Conservation (phyloP, 495 filamentous ascomycete genomes). For the Trichocladium antarcticum region DNA sequence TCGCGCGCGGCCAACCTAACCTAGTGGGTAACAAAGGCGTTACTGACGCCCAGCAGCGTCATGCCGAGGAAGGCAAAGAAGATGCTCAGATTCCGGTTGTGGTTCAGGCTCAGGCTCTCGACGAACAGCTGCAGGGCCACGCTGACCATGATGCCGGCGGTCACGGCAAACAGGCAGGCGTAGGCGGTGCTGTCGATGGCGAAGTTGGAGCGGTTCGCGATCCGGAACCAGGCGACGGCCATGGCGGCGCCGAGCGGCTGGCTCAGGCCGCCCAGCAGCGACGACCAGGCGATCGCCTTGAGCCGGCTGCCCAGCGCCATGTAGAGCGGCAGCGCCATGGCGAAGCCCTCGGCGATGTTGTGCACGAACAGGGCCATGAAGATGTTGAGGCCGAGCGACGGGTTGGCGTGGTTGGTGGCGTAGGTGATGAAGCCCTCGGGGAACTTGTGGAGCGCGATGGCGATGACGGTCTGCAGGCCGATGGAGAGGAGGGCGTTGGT, state of each 20-base stretch:
- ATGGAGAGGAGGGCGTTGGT: constrained; percentile 89
- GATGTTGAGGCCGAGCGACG: constrained; percentile 72
- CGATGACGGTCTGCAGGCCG: constrained; percentile 83
- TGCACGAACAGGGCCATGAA: constrained; percentile 95
- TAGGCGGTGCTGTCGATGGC: constrained; percentile 61
- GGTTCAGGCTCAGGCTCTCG: constrained; percentile 71
- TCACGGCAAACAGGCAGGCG: constrained; percentile 78
- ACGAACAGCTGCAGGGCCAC: constrained; percentile 84
- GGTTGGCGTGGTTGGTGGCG: constrained; percentile 92
- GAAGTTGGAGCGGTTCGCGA: constrained; percentile 41
- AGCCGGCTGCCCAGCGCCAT: constrained; percentile 66
- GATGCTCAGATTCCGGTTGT: constrained; percentile 69
- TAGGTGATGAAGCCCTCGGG: constrained; percentile 98
- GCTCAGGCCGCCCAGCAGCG: constrained; percentile 69
- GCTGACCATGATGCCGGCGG: constrained; percentile 87
- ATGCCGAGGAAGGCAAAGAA: constrained; percentile 82
- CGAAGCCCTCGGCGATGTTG: constrained; percentile 95
- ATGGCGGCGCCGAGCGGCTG: constrained; percentile 80
- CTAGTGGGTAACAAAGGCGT: constrained; percentile 47
- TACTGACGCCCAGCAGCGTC: constrained; percentile 76
- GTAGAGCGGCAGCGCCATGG: constrained; percentile 82
- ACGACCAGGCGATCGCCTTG: constrained; percentile 75
- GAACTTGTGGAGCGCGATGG: constrained; percentile 92
- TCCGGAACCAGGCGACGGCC: constrained; percentile 72
- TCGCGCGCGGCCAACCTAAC: too few relatives aligned